Base-by-base conservation (phyloP, 495 filamentous ascomycete genomes). In the Platismatia glauca region DNA sequence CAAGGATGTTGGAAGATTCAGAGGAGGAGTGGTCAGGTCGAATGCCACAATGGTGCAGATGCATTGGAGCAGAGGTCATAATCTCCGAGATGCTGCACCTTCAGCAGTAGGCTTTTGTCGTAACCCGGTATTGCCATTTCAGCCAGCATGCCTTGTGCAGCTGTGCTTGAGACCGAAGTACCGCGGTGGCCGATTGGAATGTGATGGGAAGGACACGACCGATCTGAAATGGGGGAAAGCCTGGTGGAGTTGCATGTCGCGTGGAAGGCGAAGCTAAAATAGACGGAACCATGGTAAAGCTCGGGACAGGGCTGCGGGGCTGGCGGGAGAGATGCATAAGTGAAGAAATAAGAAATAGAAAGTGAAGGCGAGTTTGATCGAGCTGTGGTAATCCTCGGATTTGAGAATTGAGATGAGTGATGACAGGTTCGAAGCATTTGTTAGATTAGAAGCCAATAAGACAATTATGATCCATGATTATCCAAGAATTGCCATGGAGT, bases 211-310 rank as follows among this genome's bases (percentile, higher is more conserved):
- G n/a, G n/a, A n/a, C n/a, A n/a, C n/a, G n/a, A n/a, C n/a, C n/a
- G n/a, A n/a, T n/a, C n/a, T n/a, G n/a, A n/a, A n/a, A n/a, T n/a
- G n/a, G n/a, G n/a, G n/a, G n/a, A n/a, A n/a, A n/a, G n/a, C n/a
- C n/a, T n/a, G n/a, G n/a, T n/a, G n/a, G n/a, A 53, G 16, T 50
- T 13, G 50, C 27, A 52, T 53, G 50, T 53, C 50, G 50, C 50
- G 50, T 53, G 27, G 27, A 29, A 3, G 16, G 13, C 2, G 50
- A 33, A 53, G 29, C 29, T 53, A 53, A 53, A 34, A 9, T 33
- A 20, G 27, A 20, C 16, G 2, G 50, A 13, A 53, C 50, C 50
- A 53, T 53, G 50, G 50, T 53, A 31, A n/a, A 53, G 50, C 29
- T 34, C 27, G 50, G 50, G 50, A 53, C 4, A 52, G 12, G 44